Evolutionary conservation across 257 asterid species (phyloP).

Genomic region (Nicotiana undulata): DNA sequence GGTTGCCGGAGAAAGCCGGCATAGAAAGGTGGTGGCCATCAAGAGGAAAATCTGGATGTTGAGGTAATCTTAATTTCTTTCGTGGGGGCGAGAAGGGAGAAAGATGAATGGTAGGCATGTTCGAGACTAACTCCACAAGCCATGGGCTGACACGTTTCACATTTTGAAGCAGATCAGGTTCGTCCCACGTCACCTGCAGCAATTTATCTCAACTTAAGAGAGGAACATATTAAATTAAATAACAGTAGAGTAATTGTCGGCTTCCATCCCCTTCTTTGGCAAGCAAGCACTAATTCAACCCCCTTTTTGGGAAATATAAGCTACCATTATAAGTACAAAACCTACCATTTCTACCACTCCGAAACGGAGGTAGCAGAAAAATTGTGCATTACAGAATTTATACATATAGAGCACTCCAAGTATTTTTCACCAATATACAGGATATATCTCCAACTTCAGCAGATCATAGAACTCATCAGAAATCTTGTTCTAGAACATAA

Average conservation of each 20-base stretch:
- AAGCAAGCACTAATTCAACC: not conserved
- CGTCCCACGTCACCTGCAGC: constrained; percentile 82
- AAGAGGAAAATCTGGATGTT: constrained; percentile 45
- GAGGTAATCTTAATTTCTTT: constrained; percentile 49
- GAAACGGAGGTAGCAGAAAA: not conserved
- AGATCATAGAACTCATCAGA: not conserved
- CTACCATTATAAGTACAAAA: not conserved
- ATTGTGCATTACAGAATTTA: not conserved
- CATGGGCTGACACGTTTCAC: constrained; percentile 88
- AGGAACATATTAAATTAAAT: not conserved
- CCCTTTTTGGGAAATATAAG: not conserved
- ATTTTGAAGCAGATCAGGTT: constrained; percentile 80
- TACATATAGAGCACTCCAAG: not conserved
- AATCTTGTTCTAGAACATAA: not conserved
- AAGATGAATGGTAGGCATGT: constrained; percentile 60
- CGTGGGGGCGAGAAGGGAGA: constrained; percentile 69
- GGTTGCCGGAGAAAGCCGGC: constrained; percentile 43
- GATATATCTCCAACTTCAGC: not conserved
- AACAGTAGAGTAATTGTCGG: not conserved
- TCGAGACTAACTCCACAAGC: constrained; percentile 72
- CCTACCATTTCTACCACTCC: not conserved
- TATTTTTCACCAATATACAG: not conserved
- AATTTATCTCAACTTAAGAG: not conserved
- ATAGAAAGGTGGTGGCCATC: constrained; percentile 45
- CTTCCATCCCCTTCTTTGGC: not conserved